Evolutionary conservation across 2,329 filamentous ascomycete genomes (phyloP).

Genomic region (Penicillium sp.): DNA sequence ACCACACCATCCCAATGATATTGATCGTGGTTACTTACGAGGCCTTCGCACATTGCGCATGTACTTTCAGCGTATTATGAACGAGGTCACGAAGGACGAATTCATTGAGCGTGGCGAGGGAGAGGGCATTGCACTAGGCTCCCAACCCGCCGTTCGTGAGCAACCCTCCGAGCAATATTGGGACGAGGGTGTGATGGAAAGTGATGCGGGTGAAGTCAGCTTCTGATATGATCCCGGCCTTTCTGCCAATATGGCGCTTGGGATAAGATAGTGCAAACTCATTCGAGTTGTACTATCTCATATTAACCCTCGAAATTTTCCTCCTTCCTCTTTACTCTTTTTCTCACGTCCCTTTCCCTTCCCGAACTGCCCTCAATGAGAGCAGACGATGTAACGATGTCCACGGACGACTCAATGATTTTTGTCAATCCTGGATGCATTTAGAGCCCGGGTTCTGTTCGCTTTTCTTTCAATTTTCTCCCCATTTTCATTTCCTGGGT

Average conservation of each 20-base stretch:
- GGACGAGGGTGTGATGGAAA: slow-evolving; percentile 46
- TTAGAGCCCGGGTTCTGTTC: slow-evolving; percentile 15
- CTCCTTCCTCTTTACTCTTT: not conserved
- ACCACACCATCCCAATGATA: slow-evolving; percentile 74
- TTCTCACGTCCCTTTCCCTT: not conserved
- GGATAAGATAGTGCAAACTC: slow-evolving; percentile 7
- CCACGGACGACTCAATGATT: slow-evolving; percentile 21
- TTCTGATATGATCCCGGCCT: slow-evolving; percentile 27
- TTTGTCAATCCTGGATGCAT: slow-evolving; percentile 22
- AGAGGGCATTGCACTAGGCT: slow-evolving; percentile 40
- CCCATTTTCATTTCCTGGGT: slow-evolving; percentile 14
- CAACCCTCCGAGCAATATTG: slow-evolving; percentile 35
- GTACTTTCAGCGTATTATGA: slow-evolving; percentile 86
- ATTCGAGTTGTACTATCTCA: not conserved
- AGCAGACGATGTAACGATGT: slow-evolving; percentile 22
- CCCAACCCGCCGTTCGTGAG: slow-evolving; percentile 33
- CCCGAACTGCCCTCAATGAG: slow-evolving; percentile 3
- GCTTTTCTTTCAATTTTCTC: slow-evolving; percentile 7
- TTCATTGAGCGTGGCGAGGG: slow-evolving; percentile 47
- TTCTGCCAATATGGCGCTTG: slow-evolving; percentile 13
- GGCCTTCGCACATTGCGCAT: slow-evolving; percentile 75
- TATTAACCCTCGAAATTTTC: not conserved
- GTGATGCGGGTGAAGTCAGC: slow-evolving; percentile 47
- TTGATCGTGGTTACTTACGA: slow-evolving; percentile 86
- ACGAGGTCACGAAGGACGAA: slow-evolving; percentile 62